These are phyloP conservation scores for Cucurbita argyrosperma DNA, from an alignment of 306 rosid species.

Conservation along the genomic window DNA sequence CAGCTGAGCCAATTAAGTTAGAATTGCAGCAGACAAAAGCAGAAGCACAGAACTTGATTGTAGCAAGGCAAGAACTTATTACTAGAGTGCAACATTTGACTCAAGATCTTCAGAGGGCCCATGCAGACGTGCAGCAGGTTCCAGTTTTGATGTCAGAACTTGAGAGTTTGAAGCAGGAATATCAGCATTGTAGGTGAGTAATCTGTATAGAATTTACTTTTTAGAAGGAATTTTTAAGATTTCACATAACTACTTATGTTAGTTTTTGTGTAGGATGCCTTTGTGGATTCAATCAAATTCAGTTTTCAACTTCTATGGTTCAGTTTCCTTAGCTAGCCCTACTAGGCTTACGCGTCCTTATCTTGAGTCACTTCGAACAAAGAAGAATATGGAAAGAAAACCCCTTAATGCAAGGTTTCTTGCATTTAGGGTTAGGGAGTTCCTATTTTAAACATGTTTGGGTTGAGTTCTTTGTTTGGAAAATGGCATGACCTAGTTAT, in stretches of 20 bases:
- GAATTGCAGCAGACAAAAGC: slow-evolving; percentile 64
- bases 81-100: slow-evolving; percentile 47
- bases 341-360: neutral
- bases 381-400: neutral
- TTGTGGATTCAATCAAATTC: neutral
- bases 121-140: slow-evolving; percentile 58
- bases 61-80: slow-evolving; percentile 62
- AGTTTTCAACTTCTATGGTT: neutral
- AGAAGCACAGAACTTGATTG: slow-evolving; percentile 57
- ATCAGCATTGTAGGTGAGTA: slow-evolving; percentile 80
- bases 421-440: neutral
- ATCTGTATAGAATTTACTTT: neutral
- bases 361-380: too few species aligned
- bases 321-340: neutral
- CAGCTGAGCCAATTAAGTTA: slow-evolving; percentile 39
- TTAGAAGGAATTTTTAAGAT: neutral
- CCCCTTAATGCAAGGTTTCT: neutral
- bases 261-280: neutral
- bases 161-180: slow-evolving; percentile 68
- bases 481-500: slow-evolving; percentile 13
- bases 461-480: neutral
- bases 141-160: slow-evolving; percentile 63
- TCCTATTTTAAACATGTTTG: neutral
- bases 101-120: slow-evolving; percentile 78
- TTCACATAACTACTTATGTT: neutral